Evolutionary conservation across 352 stramenopile genomes (phyloP), one percentile per base, ranked within the genome.

Genomic region (Phytophthora sansomeana): DNA sequence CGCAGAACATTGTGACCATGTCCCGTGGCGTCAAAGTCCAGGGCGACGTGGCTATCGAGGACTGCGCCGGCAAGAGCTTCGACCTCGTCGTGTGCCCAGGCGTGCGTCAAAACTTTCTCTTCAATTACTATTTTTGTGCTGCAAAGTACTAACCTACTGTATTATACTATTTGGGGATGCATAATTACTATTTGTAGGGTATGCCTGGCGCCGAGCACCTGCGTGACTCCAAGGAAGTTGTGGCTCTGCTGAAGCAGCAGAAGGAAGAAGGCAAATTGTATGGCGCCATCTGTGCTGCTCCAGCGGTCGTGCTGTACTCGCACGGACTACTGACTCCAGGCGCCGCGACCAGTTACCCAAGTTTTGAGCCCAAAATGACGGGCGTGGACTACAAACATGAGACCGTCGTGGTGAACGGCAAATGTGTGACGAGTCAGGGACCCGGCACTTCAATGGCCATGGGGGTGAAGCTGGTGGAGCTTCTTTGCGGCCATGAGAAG

Each of bases 361-460:
- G 74, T 36, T 92, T 91, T 49, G 82, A 90, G 63, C 69, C 83
- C 43, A 72, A 87, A 33, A 82, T 95, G 64, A 73, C 67, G n/a
- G 74, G 48, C 13, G 70, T 74, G 13, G 62, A 81, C 46, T 93
- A 77, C 62, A 70, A 75, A 46, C 44, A 80, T 43, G 73, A 89
- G 14, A 73, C 74, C 17, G 82, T 95, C 21, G 82, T 95, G 26
- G 82, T 93, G 17, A 78, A 84, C 6, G 80, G 68, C 61, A 87
- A 91, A 47, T 95, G 87, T 44, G 65, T 95, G 53, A 95, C 85
- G 21, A 95, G 87, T 57, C 83, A 87, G 63, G 87, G 87, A 0
- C 87, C 87, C 8, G 87, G 73, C 4, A 95, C 87, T 13, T 82
- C 87, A 16, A 95, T 95, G 85, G 80, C 80, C 19, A 92, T 95